phyloP scores from a whole-genome alignment of 352 stramenopile species.

The Phytophthora sojae region DNA sequence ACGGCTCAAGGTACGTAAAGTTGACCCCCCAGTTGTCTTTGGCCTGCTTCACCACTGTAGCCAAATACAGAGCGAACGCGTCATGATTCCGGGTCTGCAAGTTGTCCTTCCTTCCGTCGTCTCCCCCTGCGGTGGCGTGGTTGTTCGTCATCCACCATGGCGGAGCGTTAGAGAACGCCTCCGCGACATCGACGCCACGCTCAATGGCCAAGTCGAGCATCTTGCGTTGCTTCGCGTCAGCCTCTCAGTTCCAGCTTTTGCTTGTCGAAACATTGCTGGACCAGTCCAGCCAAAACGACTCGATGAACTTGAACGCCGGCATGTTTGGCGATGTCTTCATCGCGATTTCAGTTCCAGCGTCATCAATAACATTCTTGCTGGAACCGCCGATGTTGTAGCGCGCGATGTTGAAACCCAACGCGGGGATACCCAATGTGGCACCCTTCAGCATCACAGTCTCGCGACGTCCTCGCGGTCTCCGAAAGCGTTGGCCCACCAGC shows the following conservation, averaged over 20 bases:
- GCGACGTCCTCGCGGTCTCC: slow-evolving; percentile 61
- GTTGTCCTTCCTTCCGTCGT: slow-evolving; percentile 52
- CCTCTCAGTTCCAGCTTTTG: slow-evolving; percentile 55
- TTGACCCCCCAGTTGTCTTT: slow-evolving; percentile 54
- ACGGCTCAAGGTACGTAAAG: slow-evolving; percentile 66
- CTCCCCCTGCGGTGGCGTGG: slow-evolving; percentile 52
- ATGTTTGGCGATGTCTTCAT: slow-evolving; percentile 55
- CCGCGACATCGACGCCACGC: slow-evolving; percentile 50
- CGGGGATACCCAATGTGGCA: slow-evolving; percentile 38
- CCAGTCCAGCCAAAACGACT: slow-evolving; percentile 58
- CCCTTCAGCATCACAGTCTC: slow-evolving; percentile 39
- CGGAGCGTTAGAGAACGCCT: slow-evolving; percentile 67
- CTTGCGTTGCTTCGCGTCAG: slow-evolving; percentile 46
- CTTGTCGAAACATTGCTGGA: slow-evolving; percentile 50
- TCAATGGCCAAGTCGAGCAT: slow-evolving; percentile 41
- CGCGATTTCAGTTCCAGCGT: slow-evolving; percentile 37
- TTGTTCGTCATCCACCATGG: slow-evolving; percentile 78
- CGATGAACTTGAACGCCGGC: slow-evolving; percentile 56
- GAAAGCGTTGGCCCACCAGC: slow-evolving; percentile 73
- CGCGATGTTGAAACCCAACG: slow-evolving; percentile 62
- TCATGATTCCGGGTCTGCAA: slow-evolving; percentile 58
- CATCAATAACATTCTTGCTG: slow-evolving; percentile 41
- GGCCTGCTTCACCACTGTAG: slow-evolving; percentile 48
- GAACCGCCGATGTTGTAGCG: slow-evolving; percentile 68
- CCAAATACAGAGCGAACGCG: slow-evolving; percentile 56